Base-by-base conservation (phyloP, 1,284 basidiomycete genomes). In the Neolentinus lepideus region DNA sequence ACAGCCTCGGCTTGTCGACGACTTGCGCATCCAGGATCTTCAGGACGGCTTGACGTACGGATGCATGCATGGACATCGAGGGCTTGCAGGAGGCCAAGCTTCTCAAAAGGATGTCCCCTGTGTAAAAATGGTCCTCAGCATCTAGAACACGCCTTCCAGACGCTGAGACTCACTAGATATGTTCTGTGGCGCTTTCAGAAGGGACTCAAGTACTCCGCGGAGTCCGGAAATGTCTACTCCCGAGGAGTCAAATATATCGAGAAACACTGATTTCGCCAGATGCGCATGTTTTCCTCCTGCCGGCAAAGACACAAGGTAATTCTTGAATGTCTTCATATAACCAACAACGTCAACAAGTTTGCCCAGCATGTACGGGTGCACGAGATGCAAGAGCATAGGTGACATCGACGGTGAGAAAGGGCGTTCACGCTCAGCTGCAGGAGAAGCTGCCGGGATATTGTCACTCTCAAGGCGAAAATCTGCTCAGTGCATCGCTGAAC, bases 1-100 rank as follows among this genome's bases (percentile, higher is more conserved):
- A 90, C 26, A 90, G 71, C 12, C 74, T 75, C 0, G 84, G 70
- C 61, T 84, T 85, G 67, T 85, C 76, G 43, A 88, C 67, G 10
- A 79, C 70, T 1, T 73, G 64, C 2, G 80, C 75, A 24, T 70
- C 66, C 2, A 73, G 71, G 24, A 90, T 66, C 54, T 74, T 75
- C 29, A 72, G 66, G 19, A 83, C 67, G 27, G 75, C 66, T 55
- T 71, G 73, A 53, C 65, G 69, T 24, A 88, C 62, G 51, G 71
- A 63, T 1, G 67, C 16, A 16, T 43, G 12, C 6, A n/a, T 9
- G 19, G 38, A 43, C 8, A 43, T n/a, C 3, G 12, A 4, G 6
- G 38, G 38, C 38, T 43, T 43, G 61, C 83, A 85, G n/a, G 71
- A 68, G 16, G 78, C 77, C 38, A 90, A 65, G 53, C 79, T 76